phyloP scores from a whole-genome alignment of 2,329 filamentous ascomycete species.

The Juglanconis oblonga region DNA sequence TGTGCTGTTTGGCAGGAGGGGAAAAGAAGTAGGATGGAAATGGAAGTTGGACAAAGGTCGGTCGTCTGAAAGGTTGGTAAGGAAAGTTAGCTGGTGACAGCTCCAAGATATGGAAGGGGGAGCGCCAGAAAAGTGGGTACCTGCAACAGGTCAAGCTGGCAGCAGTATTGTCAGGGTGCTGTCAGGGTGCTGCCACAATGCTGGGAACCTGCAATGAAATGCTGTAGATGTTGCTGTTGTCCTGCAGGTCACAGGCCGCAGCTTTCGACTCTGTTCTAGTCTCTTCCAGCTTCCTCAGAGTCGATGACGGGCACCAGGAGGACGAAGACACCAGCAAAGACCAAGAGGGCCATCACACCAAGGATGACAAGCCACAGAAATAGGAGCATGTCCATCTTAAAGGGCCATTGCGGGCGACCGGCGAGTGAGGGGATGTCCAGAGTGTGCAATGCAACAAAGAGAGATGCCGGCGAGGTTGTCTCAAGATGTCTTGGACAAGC shows the following conservation, averaged over 20 bases:
- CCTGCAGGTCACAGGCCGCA: not conserved
- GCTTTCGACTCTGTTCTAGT: not conserved
- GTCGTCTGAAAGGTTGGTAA: not conserved
- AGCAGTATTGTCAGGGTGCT: not conserved
- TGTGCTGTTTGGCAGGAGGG: not conserved
- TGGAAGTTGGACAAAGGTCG: not conserved
- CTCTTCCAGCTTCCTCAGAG: conserved; percentile 3
- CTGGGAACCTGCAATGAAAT: not conserved
- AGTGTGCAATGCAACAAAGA: not conserved
- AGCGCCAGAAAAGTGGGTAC: not conserved
- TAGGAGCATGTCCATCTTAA: conserved; percentile 18
- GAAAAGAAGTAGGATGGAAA: not conserved
- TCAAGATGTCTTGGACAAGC: not conserved
- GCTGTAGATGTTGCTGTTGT: too few relatives aligned
- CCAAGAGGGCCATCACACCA: conserved; percentile 14
- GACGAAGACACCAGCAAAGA: conserved; percentile 14
- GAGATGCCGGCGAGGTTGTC: not conserved
- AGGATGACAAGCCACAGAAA: conserved; percentile 17
- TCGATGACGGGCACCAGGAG: conserved; percentile 12
- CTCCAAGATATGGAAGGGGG: not conserved
- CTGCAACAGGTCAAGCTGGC: not conserved
- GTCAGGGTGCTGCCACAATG: not conserved
- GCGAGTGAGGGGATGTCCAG: not conserved
- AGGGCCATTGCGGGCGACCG: not conserved
- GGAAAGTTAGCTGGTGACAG: not conserved